Percentiles rank a stretch among this genome's conserved stretches.
These are phyloP conservation scores for Camillea tinctor DNA, from an alignment of 2,329 filamentous ascomycete genomes.

Conservation along the genomic window DNA sequence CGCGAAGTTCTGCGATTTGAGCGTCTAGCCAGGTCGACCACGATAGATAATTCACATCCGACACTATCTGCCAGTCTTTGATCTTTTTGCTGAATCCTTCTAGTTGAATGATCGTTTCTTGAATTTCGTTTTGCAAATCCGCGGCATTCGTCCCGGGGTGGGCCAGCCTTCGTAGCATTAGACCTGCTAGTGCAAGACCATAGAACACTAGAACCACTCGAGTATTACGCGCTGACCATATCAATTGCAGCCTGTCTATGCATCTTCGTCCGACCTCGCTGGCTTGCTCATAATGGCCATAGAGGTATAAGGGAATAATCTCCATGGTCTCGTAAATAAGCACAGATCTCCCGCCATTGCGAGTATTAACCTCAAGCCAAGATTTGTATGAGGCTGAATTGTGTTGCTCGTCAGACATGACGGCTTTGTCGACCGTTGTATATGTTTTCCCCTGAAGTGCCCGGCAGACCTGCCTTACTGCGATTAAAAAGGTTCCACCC, in stretches of 20 bases:
- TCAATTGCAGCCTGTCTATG: conserved; percentile 44
- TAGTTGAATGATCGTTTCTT: conserved; percentile 53
- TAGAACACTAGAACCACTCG: conserved; percentile 59
- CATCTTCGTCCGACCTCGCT: conserved; percentile 55
- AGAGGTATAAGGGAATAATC: conserved; percentile 61
- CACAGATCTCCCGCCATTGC: conserved; percentile 62
- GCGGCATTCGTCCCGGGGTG: conserved; percentile 45
- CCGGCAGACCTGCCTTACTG: conserved; percentile 63
- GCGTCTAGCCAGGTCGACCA: conserved; percentile 70
- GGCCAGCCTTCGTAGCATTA: conserved; percentile 48
- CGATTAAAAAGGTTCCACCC: conserved; percentile 68
- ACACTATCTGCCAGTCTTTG: conserved; percentile 61
- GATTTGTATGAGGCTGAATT: conserved; percentile 56
- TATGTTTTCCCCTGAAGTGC: conserved; percentile 74
- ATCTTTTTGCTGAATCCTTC: conserved; percentile 58
- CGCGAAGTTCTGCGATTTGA: conserved; percentile 63
- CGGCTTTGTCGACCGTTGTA: conserved; percentile 45
- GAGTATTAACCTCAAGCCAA: conserved; percentile 52
- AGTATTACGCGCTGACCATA: conserved; percentile 62
- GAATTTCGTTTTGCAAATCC: conserved; percentile 42
- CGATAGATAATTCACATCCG: conserved; percentile 67
- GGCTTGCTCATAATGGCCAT: conserved; percentile 60
- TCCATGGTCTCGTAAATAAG: conserved; percentile 69
- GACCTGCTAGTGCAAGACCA: conserved; percentile 55
- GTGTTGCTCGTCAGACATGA: conserved; percentile 70